These are phyloP conservation scores for Handroanthus guayacan DNA, from an alignment of 257 asterid species.

Conservation along the genomic window DNA sequence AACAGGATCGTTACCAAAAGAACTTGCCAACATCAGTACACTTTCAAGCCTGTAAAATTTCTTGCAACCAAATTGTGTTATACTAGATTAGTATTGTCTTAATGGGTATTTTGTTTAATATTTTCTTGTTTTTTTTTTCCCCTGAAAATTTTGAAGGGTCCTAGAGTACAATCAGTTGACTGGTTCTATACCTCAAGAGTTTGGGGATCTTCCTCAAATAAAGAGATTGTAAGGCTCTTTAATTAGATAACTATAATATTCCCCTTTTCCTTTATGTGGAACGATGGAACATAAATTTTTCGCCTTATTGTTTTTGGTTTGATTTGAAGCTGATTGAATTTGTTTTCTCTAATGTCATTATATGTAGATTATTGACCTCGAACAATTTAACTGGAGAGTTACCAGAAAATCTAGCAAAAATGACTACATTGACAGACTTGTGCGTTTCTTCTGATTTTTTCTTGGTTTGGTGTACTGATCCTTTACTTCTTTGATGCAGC, in stretches of 20 bases:
- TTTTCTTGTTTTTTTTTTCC: not conserved
- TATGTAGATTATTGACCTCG: constrained; percentile 56
- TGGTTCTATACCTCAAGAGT: constrained; percentile 74
- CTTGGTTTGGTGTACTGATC: not conserved
- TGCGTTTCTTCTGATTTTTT: constrained; percentile 40
- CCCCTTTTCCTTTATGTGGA: not conserved
- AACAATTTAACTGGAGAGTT: constrained; percentile 71
- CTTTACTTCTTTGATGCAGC: not conserved
- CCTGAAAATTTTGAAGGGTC: constrained; percentile 37
- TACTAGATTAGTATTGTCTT: not conserved
- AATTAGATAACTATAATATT: not conserved
- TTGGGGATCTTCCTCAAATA: constrained; percentile 58
- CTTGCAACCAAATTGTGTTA: constrained; percentile 8
- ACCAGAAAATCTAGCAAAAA: constrained; percentile 57
- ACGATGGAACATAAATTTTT: not conserved
- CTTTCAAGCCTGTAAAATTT: constrained; percentile 58
- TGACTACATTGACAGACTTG: constrained; percentile 68
- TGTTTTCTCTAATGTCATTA: constrained; percentile 3
- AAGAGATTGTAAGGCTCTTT: constrained; percentile 55
- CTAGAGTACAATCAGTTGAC: constrained; percentile 70
- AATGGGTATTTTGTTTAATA: not conserved
- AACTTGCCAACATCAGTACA: constrained; percentile 67
- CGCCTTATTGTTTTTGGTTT: not conserved
- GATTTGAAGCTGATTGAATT: constrained; percentile 1
- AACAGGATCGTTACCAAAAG: constrained; percentile 61